These are phyloP conservation scores for Mucor plumbeus DNA, from an alignment of 371 early-diverging fungal genomes.

Conservation along the genomic window DNA sequence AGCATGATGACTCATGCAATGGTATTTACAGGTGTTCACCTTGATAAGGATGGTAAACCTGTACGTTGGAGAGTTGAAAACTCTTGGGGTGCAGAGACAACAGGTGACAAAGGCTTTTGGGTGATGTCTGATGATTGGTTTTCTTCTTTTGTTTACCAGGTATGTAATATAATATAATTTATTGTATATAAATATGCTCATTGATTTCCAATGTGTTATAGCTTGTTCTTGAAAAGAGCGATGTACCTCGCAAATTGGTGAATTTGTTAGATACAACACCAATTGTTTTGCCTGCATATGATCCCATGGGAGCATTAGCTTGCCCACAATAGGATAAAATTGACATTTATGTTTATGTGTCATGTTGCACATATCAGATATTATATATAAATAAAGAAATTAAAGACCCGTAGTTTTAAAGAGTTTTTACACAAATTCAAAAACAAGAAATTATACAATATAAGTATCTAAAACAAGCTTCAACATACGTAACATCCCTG, in stretches of 20 bases:
- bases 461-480: too few species aligned
- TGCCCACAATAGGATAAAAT: slow-evolving; percentile 21
- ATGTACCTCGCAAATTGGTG: slow-evolving; percentile 61
- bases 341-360: slow-evolving; percentile 7
- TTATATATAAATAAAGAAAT: background rate
- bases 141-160: slow-evolving; percentile 79
- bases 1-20: slow-evolving; percentile 85
- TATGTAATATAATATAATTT: slow-evolving; percentile 19
- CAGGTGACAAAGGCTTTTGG: slow-evolving; percentile 79
- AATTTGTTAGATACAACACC: slow-evolving; percentile 70
- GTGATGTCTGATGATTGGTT: slow-evolving; percentile 84
- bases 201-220: background rate
- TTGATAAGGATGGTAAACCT: slow-evolving; percentile 64
- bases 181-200: background rate
- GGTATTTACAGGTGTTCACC: slow-evolving; percentile 83
- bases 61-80: slow-evolving; percentile 85
- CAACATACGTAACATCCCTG: too few species aligned
- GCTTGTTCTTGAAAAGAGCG: slow-evolving; percentile 67
- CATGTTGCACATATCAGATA: background rate
- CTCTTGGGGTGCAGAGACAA: slow-evolving; percentile 62
- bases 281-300: slow-evolving; percentile 77
- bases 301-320: slow-evolving; percentile 72
- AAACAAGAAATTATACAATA: too few species aligned
- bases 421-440: too few species aligned
- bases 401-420: too few species aligned